These are phyloP conservation scores for Neopestalotiopsis sp. DNA, from an alignment of 2,329 filamentous ascomycete species.

Conservation along the genomic window DNA sequence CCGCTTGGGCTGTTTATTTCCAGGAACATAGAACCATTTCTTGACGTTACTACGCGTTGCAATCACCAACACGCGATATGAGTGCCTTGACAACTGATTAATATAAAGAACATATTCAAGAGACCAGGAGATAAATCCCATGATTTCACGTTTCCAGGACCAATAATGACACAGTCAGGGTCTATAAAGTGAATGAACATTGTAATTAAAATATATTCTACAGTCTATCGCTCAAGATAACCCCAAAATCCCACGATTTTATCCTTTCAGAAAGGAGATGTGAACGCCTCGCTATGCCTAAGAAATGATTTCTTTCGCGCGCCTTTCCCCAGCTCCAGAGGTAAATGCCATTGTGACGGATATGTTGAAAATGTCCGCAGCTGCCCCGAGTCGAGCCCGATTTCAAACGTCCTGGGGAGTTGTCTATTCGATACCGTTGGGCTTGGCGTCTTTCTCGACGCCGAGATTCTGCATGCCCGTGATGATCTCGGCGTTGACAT, in stretches of 20 bases:
- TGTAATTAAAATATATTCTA: slow-evolving; percentile 1
- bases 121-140: too few species aligned
- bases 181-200: neutral
- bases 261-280: neutral
- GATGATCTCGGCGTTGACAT: slow-evolving; percentile 62
- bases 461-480: slow-evolving; percentile 63
- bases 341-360: neutral
- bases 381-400: neutral
- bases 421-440: neutral
- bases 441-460: slow-evolving; percentile 42
- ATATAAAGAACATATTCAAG: too few species aligned
- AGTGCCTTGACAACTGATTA: too few species aligned
- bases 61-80: neutral
- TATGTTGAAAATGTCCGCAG: slow-evolving; percentile 4
- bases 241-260: neutral
- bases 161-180: too few species aligned
- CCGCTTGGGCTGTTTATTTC: too few species aligned
- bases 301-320: neutral
- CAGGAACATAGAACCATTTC: too few species aligned
- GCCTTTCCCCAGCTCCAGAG: neutral
- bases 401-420: neutral
- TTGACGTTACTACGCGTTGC: neutral
- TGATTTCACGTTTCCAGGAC: too few species aligned
- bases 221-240: slow-evolving; percentile 1
- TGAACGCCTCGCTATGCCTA: slow-evolving; percentile 17